Evolutionary conservation across 495 filamentous ascomycete species (phyloP), one percentile per base, ranked within the genome.

Genomic region (Hamigera avellanea): DNA sequence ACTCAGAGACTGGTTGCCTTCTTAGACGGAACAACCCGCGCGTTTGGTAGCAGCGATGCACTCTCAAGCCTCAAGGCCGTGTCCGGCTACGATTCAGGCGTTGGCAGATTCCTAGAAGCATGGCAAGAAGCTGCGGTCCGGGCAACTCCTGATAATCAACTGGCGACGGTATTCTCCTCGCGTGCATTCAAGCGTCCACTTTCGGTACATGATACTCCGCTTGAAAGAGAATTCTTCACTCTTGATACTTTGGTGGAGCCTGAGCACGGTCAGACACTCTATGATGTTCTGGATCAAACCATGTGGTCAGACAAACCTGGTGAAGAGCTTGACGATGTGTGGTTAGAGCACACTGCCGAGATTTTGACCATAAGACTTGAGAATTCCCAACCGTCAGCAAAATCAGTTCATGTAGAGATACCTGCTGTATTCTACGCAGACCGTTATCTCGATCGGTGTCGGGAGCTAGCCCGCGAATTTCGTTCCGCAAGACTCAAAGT

Each of bases 1-100:
- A 46, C 57, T 26, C 86, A 93, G 50, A 77, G 88, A 16, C 48
- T 95, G n/a, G 74, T 94, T 59, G 86, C 86, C 14, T 93, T 95
- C 47, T 65, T 94, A 21, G 83, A 93, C 42, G 59, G 54, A 14
- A 85, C 87, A 9, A 69, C 79, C 5, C 76, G 88, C 28, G 73
- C 78, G n/a, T 95, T 93, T 54, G 88, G 82, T 6, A 84, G 81
- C 37, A 68, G 68, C 12, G 83, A 88, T 45, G 58, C 57, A 9
- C 52, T 84, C 23, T 57, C 63, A 16, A 57, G 55, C 29, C 41
- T 80, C 14, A 57, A 56, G 28, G 40, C 52, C 14, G 50, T 78
- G 23, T 42, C 47, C 19, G 39, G 56, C 8, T 54, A 59, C 21
- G 53, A 56, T 32, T 50, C 53, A 1, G 37, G 41, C 7, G 39